Base-by-base conservation (phyloP, 2,329 filamentous ascomycete genomes). In the Annulohypoxylon truncatum region DNA sequence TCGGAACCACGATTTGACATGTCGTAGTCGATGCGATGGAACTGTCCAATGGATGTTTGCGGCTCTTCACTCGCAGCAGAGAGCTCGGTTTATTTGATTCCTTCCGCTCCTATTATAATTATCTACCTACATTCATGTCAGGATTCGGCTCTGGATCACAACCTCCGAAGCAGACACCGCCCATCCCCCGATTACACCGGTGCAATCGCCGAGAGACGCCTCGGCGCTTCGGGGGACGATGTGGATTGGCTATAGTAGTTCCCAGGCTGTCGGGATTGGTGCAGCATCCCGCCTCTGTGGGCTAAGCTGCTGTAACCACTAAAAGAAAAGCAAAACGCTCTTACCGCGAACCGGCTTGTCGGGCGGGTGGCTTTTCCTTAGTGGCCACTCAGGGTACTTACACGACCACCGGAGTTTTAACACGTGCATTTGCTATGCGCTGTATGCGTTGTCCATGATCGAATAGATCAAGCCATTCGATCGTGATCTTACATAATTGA, bases 311-410 rank as follows among this genome's bases (percentile, higher is more conserved):
- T 44, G 35, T 38, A 29, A 10, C 44, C 31, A 44, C 18, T 28
- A 15, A 42, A 56, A 15, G 35, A 56, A 65, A 61, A 61, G 50
- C 52, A 59, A 66, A 56, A 24, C 18, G n/a, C 10, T 44, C 55
- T 61, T 52, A 61, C 61, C 50, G 15, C 40, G 57, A 69, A 64
- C 66, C 59, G 58, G 47, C 55, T 47, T n/a, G 50, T 55, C 50
- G 63, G 54, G 53, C 64, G 35, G 35, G 67, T 67, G 64, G 64
- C 67, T 64, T 61, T 58, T 54, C 51, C 57, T 33, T 56, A 29
- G 44, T 29, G 13, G 26, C 46, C 24, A 42, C 24, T 50, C 28
- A 40, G 13, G 18, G n/a, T 3, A 13, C n/a, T 12, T 44, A 24
- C 65, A 53, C 38, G 18, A 59, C 56, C 22, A 68, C 29, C 42